phyloP scores from a whole-genome alignment of 495 filamentous ascomycete species.

The Xylaria bambusicola region DNA sequence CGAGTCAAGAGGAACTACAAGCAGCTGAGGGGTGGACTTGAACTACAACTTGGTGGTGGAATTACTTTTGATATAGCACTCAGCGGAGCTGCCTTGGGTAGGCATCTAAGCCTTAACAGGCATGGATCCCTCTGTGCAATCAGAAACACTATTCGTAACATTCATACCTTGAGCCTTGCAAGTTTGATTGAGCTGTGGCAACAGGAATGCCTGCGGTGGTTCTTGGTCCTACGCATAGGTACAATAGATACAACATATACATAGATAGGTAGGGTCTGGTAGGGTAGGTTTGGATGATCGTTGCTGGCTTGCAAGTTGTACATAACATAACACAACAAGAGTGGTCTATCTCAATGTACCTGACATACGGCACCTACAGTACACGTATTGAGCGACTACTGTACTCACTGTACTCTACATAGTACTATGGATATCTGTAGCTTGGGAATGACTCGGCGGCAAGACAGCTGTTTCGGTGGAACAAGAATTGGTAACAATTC shows the following conservation, averaged over 20 bases:
- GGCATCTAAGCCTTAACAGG: slow-evolving; percentile 12
- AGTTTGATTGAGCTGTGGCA: background rate
- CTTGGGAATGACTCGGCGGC: too few relatives aligned
- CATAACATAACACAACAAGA: background rate
- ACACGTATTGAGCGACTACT: too few relatives aligned
- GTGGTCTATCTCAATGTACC: too few relatives aligned
- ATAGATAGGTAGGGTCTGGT: background rate
- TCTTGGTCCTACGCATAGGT: too few relatives aligned
- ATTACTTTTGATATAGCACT: background rate
- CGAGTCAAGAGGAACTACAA: too few relatives aligned
- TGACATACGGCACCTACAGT: too few relatives aligned
- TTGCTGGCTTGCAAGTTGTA: background rate
- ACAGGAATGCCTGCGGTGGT: background rate
- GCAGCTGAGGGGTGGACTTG: background rate
- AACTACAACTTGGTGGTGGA: background rate
- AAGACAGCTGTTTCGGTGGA: too few relatives aligned
- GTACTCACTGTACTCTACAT: too few relatives aligned
- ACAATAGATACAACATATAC: too few relatives aligned
- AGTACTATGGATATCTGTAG: too few relatives aligned
- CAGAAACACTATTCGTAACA: slow-evolving; percentile 8
- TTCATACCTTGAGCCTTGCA: slow-evolving; percentile 8
- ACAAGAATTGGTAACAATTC: too few relatives aligned
- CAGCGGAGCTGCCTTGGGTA: background rate
- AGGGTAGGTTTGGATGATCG: background rate
- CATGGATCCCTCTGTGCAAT: slow-evolving; percentile 8